Evolutionary conservation across 768 basidiomycete species (phyloP), one percentile per base, ranked within the genome.

Genomic region (Mycena alexandri): DNA sequence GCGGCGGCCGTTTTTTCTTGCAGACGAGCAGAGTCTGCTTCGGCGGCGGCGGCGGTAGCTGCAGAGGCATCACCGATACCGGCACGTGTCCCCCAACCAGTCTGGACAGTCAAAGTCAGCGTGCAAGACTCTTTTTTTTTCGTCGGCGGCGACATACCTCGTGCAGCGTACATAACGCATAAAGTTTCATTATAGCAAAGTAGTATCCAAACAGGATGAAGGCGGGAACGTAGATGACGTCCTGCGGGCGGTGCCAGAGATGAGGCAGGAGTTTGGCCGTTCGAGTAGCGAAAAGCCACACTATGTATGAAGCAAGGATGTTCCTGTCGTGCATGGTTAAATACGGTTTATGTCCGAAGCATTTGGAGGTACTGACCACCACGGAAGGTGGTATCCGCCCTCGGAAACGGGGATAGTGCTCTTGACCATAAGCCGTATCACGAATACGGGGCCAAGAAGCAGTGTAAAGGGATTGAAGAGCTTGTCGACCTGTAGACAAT

Each of bases 1-100:
- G 67, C 62, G 34, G 71, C 62, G 21, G 67, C 71, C 42, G 71
- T 71, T 70, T 75, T 80, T 68, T 54, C 74, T 65, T 75, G 75
- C 44, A 72, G 60, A 44, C 64, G 62, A 29, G 77, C 77, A 60
- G 78, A 78, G 61, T 82, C 79, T 67, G 77, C 77, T 69, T 79
- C 79, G 68, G 87, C 89, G 61, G 84, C 81, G 14, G 93, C 93
- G 10, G 89, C 88, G 2, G 92, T 93, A 56, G 93, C 93, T 42
- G 90, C 88, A 0, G 89, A 82, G 1, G 89, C 89, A 82, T 95
- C 93, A 75, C 94, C 93, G 73, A 96, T 93, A 81, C 95, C 95
- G 8, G 95, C 89, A 78, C 95, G 91, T n/a, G 95, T 98, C 47
- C 95, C 95, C 95, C 95, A 97, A 46, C 92, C 95, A 75, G 94